Evolutionary conservation across 495 filamentous ascomycete genomes (phyloP).

Genomic region (Xylaria venustula): DNA sequence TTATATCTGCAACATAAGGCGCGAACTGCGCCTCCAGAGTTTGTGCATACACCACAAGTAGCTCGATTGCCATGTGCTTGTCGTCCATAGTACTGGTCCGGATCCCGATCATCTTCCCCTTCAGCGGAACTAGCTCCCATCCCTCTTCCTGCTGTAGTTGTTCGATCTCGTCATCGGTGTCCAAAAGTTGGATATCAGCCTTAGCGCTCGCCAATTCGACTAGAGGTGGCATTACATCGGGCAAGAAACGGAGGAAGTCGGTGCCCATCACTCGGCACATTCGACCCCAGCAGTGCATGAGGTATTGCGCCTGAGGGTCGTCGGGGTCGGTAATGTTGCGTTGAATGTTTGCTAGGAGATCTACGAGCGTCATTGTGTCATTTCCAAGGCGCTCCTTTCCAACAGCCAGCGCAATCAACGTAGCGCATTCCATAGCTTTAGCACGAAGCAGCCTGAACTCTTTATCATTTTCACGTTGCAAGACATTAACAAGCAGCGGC

Average conservation of each 20-base stretch:
- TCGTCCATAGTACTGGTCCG: conserved; percentile 95
- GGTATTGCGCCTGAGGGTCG: conserved; percentile 94
- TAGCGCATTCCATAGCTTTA: conserved; percentile 99
- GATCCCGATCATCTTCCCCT: conserved; percentile 97
- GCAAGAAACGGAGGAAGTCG: conserved; percentile 89
- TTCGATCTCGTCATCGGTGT: conserved; percentile 93
- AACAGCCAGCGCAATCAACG: conserved; percentile 92
- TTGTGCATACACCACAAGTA: conserved; percentile 95
- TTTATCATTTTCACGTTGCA: conserved; percentile 85
- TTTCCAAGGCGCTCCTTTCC: conserved; percentile 86
- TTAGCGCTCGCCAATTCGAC: conserved; percentile 89
- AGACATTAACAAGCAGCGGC: conserved; percentile 87
- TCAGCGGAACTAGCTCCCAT: conserved; percentile 95
- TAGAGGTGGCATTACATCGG: conserved; percentile 91
- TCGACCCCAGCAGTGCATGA: conserved; percentile 98
- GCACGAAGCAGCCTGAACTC: conserved; percentile 88
- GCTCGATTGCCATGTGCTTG: conserved; percentile 98
- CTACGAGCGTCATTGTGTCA: conserved; percentile 82
- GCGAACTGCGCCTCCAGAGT: conserved; percentile 89
- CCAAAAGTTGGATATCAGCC: conserved; percentile 94
- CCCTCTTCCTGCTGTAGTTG: conserved; percentile 93
- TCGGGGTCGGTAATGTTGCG: conserved; percentile 84
- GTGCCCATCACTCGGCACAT: conserved; percentile 93
- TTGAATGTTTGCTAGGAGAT: conserved; percentile 84
- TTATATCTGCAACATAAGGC: conserved; percentile 85